Percentiles rank a stretch among this genome's conserved stretches.
These are phyloP conservation scores for Fusarium mexicanum DNA, from an alignment of 2,329 filamentous ascomycete genomes.

Conservation along the genomic window DNA sequence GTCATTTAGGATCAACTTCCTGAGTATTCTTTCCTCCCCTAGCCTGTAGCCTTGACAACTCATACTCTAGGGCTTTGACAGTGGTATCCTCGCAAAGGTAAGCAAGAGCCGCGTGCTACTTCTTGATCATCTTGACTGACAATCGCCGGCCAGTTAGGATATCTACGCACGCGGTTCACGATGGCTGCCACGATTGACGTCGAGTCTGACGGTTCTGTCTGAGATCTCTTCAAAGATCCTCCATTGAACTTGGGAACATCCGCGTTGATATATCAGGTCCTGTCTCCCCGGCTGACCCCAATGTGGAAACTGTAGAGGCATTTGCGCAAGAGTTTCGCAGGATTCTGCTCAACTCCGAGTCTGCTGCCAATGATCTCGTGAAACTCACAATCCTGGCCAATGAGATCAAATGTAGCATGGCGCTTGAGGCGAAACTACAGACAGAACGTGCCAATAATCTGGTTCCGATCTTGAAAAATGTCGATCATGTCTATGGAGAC, in stretches of 20 bases:
- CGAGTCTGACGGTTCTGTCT: background rate
- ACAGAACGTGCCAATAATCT: background rate
- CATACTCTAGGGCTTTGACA: background rate
- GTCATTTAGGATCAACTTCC: too few relatives aligned
- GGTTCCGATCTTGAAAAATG: background rate
- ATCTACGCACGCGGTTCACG: background rate
- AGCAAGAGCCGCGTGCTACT: background rate
- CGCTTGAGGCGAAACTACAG: background rate
- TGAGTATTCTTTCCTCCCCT: too few relatives aligned
- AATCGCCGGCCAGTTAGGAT: background rate
- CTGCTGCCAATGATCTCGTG: background rate
- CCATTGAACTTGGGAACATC: background rate
- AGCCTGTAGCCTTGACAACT: background rate
- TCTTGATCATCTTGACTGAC: background rate
- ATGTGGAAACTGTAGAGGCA: background rate
- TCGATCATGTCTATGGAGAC: background rate
- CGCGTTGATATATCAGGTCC: background rate
- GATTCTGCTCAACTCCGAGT: background rate
- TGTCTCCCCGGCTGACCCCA: background rate
- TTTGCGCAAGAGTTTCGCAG: background rate
- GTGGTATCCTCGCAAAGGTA: background rate
- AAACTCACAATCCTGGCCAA: background rate
- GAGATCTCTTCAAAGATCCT: background rate
- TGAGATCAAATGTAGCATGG: background rate
- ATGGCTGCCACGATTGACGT: background rate